phyloP scores from a whole-genome alignment of 2,329 filamentous ascomycete species.

The Xylariaceae sp. region DNA sequence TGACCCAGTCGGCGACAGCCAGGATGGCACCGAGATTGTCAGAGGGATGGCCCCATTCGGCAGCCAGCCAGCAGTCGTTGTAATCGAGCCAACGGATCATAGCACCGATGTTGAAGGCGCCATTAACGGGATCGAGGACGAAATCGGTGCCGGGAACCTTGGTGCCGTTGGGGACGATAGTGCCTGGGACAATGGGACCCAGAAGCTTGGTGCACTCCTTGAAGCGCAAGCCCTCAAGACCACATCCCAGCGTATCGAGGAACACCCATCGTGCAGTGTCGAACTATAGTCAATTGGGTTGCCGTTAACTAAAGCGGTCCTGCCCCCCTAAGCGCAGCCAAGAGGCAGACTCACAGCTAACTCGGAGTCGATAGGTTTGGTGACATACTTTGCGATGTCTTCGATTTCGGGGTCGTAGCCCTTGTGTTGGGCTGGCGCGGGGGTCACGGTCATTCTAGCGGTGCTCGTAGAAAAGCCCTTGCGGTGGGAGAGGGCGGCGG shows the following conservation, averaged over 20 bases:
- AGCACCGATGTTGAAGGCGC: conserved; percentile 97
- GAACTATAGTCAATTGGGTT: conserved; percentile 53
- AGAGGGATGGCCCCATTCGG: conserved; percentile 97
- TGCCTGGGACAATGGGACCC: conserved; percentile 86
- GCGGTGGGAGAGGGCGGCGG: conserved; percentile 35
- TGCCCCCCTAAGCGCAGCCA: conserved; percentile 19
- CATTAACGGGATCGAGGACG: conserved; percentile 91
- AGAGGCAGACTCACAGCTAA: conserved; percentile 68
- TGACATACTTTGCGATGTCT: conserved; percentile 92
- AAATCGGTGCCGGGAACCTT: conserved; percentile 89
- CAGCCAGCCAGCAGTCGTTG: conserved; percentile 99
- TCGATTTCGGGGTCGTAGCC: conserved; percentile 88
- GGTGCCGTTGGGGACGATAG: conserved; percentile 84
- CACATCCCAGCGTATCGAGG: conserved; percentile 93
- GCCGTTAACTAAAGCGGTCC: conserved; percentile 27
- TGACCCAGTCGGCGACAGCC: conserved; percentile 95
- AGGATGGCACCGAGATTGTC: conserved; percentile 98
- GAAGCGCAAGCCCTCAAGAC: conserved; percentile 91
- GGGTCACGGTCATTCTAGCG: conserved; percentile 46
- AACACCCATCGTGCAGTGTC: conserved; percentile 97
- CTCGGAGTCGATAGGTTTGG: conserved; percentile 84
- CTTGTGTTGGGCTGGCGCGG: conserved; percentile 48
- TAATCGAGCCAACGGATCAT: conserved; percentile 99
- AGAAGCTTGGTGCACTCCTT: conserved; percentile 94
- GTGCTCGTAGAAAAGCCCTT: conserved; percentile 49